Conservation (phyloP, 2,329 filamentous ascomycete species). For the Laburnicola sp. region DNA sequence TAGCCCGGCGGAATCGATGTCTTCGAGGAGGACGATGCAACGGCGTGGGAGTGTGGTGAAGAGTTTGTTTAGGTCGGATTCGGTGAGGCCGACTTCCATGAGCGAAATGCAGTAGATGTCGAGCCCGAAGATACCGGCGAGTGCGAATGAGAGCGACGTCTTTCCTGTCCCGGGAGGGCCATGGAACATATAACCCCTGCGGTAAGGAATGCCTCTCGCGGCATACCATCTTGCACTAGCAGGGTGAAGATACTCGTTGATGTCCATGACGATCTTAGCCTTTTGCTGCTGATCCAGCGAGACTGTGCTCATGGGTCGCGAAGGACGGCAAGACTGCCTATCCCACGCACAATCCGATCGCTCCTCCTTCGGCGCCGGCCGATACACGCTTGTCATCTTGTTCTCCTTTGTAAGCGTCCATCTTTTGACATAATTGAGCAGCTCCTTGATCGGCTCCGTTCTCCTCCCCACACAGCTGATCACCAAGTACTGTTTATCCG, state of each 20-base stretch:
- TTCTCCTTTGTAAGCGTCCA: conserved; percentile 49
- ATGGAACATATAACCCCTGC: conserved; percentile 79
- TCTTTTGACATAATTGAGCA: conserved; percentile 51
- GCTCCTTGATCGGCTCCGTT: conserved; percentile 53
- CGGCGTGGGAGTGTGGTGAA: conserved; percentile 50
- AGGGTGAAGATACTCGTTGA: conserved; percentile 77
- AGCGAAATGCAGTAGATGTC: conserved; percentile 52
- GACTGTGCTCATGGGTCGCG: conserved; percentile 73
- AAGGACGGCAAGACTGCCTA: conserved; percentile 58
- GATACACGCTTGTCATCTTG: conserved; percentile 51
- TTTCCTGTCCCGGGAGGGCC: conserved; percentile 83
- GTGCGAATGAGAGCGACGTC: conserved; percentile 51
- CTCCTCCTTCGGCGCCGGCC: conserved; percentile 49
- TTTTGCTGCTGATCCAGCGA: conserved; percentile 72
- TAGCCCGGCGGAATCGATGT: conserved; percentile 54
- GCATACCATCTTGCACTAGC: conserved; percentile 77
- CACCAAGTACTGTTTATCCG: conserved; percentile 48
- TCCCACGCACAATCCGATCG: conserved; percentile 44
- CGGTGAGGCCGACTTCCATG: conserved; percentile 72
- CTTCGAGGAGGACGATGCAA: conserved; percentile 53
- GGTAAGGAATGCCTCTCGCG: conserved; percentile 81
- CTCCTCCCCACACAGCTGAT: conserved; percentile 54
- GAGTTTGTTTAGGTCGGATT: conserved; percentile 59
- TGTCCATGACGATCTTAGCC: conserved; percentile 66
- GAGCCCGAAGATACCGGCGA: conserved; percentile 54